Percentiles rank a stretch among this genome's conserved stretches.
These are phyloP conservation scores for Agaricus blazei DNA, from an alignment of 768 basidiomycete species.

Conservation along the genomic window DNA sequence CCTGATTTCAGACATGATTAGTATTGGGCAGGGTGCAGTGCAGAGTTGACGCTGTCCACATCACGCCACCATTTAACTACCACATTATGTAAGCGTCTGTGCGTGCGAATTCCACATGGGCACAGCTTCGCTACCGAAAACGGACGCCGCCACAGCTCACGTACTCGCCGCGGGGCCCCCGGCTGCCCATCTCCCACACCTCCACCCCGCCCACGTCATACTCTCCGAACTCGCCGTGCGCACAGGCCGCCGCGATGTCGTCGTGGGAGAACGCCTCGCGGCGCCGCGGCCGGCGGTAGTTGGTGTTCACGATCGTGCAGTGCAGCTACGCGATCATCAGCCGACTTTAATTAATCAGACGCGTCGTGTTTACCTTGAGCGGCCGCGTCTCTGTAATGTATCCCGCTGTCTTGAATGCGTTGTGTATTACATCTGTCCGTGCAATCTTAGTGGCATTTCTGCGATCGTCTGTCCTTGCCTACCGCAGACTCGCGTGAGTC, in stretches of 20 bases:
- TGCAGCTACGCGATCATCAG: slow-evolving; percentile 30
- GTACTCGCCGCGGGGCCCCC: slow-evolving; percentile 59
- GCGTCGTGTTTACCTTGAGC: slow-evolving; percentile 34
- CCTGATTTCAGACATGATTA: slow-evolving; percentile 90
- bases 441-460: slow-evolving; percentile 16
- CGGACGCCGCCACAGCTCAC: slow-evolving; percentile 37
- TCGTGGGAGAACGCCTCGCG: slow-evolving; percentile 33
- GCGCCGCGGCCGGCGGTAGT: slow-evolving; percentile 32
- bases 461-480: slow-evolving; percentile 3
- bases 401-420: slow-evolving; percentile 30
- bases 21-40: slow-evolving; percentile 3
- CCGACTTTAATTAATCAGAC: background rate
- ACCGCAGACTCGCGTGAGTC: slow-evolving; percentile 27
- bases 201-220: slow-evolving; percentile 55
- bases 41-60: slow-evolving; percentile 8
- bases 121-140: slow-evolving; percentile 14
- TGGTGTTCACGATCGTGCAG: slow-evolving; percentile 47
- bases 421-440: slow-evolving; percentile 15
- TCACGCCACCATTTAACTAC: slow-evolving; percentile 12
- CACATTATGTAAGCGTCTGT: slow-evolving; percentile 11
- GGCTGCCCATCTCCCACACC: slow-evolving; percentile 69
- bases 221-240: slow-evolving; percentile 36
- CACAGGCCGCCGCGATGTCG: slow-evolving; percentile 20
- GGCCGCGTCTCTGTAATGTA: slow-evolving; percentile 43
- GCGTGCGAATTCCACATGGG: slow-evolving; percentile 1